A percentile compares a stretch with the other conserved stretches of the same genome.
These are phyloP conservation scores for Penstemon davidsonii DNA, from an alignment of 257 asterid genomes.

Conservation along the genomic window DNA sequence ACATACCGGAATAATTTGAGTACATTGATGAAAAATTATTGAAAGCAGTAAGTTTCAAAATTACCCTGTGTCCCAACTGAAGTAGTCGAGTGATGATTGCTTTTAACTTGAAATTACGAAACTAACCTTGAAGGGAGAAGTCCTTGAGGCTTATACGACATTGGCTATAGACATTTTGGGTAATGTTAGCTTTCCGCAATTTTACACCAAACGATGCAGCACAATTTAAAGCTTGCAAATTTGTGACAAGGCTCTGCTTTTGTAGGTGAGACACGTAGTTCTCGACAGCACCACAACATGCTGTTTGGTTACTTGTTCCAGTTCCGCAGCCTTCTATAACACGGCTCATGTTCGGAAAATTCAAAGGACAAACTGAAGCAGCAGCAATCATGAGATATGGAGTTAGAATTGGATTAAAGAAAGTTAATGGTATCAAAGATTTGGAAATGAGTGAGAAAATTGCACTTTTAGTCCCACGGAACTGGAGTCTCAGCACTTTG, in stretches of 20 bases:
- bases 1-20: too few species aligned
- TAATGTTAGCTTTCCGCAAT: conserved; percentile 70
- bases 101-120: conserved; percentile 13
- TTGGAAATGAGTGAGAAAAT: too few species aligned
- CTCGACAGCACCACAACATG: conserved; percentile 72
- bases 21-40: neutral
- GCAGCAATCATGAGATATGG: neutral
- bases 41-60: conserved; percentile 8
- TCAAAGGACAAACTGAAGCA: conserved; percentile 83
- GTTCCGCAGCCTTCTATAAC: conserved; percentile 63
- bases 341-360: conserved; percentile 67
- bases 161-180: conserved; percentile 62
- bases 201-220: conserved; percentile 83
- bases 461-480: too few species aligned
- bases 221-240: conserved; percentile 95
- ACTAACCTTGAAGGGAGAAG: conserved; percentile 96
- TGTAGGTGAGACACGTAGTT: conserved; percentile 84
- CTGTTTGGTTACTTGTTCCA: conserved; percentile 48
- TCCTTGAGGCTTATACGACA: conserved; percentile 91
- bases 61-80: conserved; percentile 86
- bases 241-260: conserved; percentile 91
- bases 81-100: conserved; percentile 31
- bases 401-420: too few species aligned
- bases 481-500: too few species aligned
- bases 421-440: too few species aligned